These are phyloP conservation scores for Hordeum marinum DNA, from an alignment of 176 grass and related monocot genomes.

Conservation along the genomic window DNA sequence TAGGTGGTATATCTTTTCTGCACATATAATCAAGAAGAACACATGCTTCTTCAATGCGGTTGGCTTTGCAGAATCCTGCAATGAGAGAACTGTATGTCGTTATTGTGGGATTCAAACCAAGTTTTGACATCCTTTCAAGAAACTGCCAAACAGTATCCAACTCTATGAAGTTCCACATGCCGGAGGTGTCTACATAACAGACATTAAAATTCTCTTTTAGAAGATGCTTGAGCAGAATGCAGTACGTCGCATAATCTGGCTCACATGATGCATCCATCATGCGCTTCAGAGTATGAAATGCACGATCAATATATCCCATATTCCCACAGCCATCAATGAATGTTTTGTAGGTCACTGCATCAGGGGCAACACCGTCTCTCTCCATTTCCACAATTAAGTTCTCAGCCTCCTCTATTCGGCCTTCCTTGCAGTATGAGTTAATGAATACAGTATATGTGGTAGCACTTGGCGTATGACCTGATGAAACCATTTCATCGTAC, in stretches of 20 bases:
- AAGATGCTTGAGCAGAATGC: conserved; percentile 68
- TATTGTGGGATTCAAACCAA: conserved; percentile 46
- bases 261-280: conserved; percentile 79
- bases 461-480: conserved; percentile 56
- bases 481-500: conserved; percentile 56
- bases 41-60: conserved; percentile 56
- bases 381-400: conserved; percentile 65
- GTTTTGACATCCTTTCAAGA: conserved; percentile 59
- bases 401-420: conserved; percentile 57
- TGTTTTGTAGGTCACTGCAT: conserved; percentile 61
- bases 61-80: conserved; percentile 63
- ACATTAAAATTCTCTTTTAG: conserved; percentile 37
- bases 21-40: conserved; percentile 63
- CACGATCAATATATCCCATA: conserved; percentile 54
- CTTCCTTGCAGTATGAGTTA: conserved; percentile 58
- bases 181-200: conserved; percentile 37
- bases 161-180: conserved; percentile 59
- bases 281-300: conserved; percentile 58
- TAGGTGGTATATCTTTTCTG: conserved; percentile 50
- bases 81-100: conserved; percentile 60
- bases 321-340: conserved; percentile 68
- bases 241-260: conserved; percentile 61
- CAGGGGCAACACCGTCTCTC: conserved; percentile 54
- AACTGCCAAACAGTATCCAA: conserved; percentile 53
- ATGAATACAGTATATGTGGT: conserved; percentile 77